Conservation (phyloP, 768 basidiomycete genomes). For the Auriscalpium microsporum region DNA sequence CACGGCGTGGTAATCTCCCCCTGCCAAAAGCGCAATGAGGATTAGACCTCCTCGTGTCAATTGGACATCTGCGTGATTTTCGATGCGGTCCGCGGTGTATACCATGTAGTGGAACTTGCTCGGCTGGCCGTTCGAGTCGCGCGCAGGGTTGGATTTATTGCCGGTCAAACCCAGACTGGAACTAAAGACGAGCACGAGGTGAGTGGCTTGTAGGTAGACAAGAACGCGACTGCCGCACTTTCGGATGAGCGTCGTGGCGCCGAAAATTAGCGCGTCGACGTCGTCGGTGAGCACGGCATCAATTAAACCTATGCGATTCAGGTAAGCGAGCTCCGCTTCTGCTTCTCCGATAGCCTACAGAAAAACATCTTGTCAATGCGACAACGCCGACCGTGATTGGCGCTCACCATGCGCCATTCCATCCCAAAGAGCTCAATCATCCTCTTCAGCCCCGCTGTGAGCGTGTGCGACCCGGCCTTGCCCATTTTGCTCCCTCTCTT, state of each 20-base stretch:
- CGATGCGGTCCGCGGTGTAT: slow-evolving; percentile 29
- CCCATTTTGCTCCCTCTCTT: slow-evolving; percentile 70
- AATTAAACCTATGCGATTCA: slow-evolving; percentile 72
- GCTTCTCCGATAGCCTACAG: slow-evolving; percentile 84
- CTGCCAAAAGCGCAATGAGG: slow-evolving; percentile 71
- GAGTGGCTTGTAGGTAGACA: background rate
- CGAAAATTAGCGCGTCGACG: slow-evolving; percentile 86
- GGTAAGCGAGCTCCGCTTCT: slow-evolving; percentile 83
- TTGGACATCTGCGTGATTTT: slow-evolving; percentile 36
- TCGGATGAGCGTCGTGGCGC: slow-evolving; percentile 71
- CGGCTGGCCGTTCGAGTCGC: slow-evolving; percentile 54
- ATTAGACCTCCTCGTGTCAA: slow-evolving; percentile 63
- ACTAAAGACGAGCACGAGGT: slow-evolving; percentile 25
- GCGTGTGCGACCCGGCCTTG: slow-evolving; percentile 42
- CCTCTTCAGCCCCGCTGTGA: slow-evolving; percentile 65
- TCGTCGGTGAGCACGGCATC: slow-evolving; percentile 89
- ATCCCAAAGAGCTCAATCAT: slow-evolving; percentile 74
- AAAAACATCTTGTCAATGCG: background rate
- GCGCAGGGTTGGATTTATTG: slow-evolving; percentile 51
- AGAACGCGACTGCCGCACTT: slow-evolving; percentile 41
- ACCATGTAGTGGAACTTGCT: slow-evolving; percentile 56
- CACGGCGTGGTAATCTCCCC: slow-evolving; percentile 70
- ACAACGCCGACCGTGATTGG: slow-evolving; percentile 6
- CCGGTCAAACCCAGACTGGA: slow-evolving; percentile 65
- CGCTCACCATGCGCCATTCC: slow-evolving; percentile 52